Evolutionary conservation across 768 basidiomycete species (phyloP).

Genomic region (Pleurotus tuber-regium): DNA sequence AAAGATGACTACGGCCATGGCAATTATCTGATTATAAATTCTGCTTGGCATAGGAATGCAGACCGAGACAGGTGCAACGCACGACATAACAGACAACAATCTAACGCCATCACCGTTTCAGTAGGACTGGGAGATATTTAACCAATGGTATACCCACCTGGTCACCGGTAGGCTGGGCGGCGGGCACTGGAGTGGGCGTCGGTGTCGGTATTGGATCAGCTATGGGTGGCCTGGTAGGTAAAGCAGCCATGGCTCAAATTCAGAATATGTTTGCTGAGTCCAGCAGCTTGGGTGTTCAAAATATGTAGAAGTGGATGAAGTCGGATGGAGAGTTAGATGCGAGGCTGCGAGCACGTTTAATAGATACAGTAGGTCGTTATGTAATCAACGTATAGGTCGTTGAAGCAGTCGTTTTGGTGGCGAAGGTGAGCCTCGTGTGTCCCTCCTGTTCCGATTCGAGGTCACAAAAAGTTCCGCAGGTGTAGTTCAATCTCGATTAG

Average conservation of each 20-base stretch:
- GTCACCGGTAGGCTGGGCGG: constrained; percentile 61
- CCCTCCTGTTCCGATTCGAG: not conserved
- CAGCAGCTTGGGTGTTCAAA: constrained; percentile 2
- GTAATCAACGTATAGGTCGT: constrained; percentile 3
- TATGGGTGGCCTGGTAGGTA: constrained; percentile 36
- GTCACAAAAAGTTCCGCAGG: not conserved
- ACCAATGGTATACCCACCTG: constrained; percentile 48
- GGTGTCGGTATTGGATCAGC: constrained; percentile 41
- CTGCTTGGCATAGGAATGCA: constrained; percentile 10
- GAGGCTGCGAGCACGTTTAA: constrained; percentile 5
- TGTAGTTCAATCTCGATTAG: not conserved
- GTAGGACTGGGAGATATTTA: constrained; percentile 21
- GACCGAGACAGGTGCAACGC: constrained; percentile 27
- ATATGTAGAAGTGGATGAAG: constrained; percentile 11
- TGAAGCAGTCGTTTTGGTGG: not conserved
- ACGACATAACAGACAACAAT: constrained; percentile 77
- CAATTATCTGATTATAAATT: constrained; percentile 56
- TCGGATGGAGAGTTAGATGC: not conserved
- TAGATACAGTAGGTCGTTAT: constrained; percentile 3
- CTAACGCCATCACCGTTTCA: constrained; percentile 32
- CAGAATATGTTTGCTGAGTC: not conserved
- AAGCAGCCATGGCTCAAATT: constrained; percentile 21
- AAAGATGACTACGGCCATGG: constrained; percentile 83
- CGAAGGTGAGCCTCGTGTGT: constrained; percentile 1
- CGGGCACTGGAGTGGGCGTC: constrained; percentile 29